A percentile compares a stretch with the other conserved stretches of the same genome.
Conservation (phyloP, 2,329 filamentous ascomycete species). For the Fusarium ramigenum region DNA sequence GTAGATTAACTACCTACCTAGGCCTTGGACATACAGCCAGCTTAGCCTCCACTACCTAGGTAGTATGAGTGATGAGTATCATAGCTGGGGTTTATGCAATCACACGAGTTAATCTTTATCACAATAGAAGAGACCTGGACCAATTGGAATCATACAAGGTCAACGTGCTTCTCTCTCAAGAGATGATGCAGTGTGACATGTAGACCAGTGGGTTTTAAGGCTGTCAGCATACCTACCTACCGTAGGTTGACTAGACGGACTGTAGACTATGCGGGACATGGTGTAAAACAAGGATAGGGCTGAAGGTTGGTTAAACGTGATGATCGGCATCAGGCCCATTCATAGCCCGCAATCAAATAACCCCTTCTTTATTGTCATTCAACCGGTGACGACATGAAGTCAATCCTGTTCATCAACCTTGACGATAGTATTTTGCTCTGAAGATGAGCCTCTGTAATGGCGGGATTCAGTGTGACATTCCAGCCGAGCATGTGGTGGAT, state of each 20-base stretch:
- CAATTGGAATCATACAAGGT: not conserved
- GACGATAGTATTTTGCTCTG: not conserved
- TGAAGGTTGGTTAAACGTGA: not conserved
- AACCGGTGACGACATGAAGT: not conserved
- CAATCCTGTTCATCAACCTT: not conserved
- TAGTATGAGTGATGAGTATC: not conserved
- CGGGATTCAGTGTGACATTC: not conserved
- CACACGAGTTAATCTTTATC: not conserved
- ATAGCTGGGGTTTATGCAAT: not conserved
- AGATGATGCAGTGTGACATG: not conserved
- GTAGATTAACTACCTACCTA: not conserved
- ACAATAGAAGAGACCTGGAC: not conserved
- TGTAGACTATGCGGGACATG: not conserved
- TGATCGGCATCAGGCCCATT: constrained; percentile 3
- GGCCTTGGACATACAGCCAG: not conserved
- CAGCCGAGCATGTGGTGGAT: constrained; percentile 8
- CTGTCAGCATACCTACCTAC: not conserved
- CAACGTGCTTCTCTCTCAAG: not conserved
- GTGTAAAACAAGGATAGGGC: constrained; percentile 15
- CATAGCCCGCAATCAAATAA: not conserved
- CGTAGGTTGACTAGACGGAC: not conserved
- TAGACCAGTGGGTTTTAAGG: not conserved
- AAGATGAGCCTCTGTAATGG: constrained; percentile 9
- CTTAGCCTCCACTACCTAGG: not conserved
- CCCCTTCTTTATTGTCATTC: not conserved